Base-by-base conservation (phyloP, 2,329 filamentous ascomycete genomes). In the Ascochyta rabiei region DNA sequence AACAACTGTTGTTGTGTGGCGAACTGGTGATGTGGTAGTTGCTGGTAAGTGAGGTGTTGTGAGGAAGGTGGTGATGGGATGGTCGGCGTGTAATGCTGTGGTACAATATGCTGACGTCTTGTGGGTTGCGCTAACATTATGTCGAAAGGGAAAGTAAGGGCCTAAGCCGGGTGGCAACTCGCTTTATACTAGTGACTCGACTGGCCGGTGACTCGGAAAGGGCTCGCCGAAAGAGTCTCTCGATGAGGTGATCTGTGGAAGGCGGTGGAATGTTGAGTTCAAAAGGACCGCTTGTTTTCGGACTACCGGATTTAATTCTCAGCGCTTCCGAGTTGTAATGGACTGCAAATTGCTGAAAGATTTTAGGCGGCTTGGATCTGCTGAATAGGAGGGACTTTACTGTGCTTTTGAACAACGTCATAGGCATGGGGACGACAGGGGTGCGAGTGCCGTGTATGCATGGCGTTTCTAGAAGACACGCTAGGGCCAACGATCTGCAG, bases 111-210 rank as follows among this genome's bases (percentile, higher is more conserved):
- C 64, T 73, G 71, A 73, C 70, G 71, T 74, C 61, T 66, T 67
- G 66, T 70, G 63, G 68, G 64, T 70, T 66, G 63, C 57, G 70
- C 71, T 66, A 74, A 63, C 72, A 75, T 75, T 61, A 56, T 74
- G 68, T 66, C 57, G 60, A 60, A 56, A 65, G 59, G 57, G 58
- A 63, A 68, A 66, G 54, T 63, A 70, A 64, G 60, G 64, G 65
- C 60, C 65, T 60, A 64, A 56, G 53, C 64, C 67, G 68, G 71
- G 72, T 75, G 72, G 72, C 72, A 59, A 75, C 67, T 64, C 62
- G 48, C 61, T 72, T 73, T 74, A 74, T 74, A 74, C 60, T 68
- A 68, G 60, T 59, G 58, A 66, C 57, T 59, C 56, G 59, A 66
- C 58, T 57, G 57, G 59, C 55, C 61, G 64, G 66, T 63, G 64